Evolutionary conservation across 78 protist genomes (phyloP).

Genomic region (Dictyostelium firmibasis): DNA sequence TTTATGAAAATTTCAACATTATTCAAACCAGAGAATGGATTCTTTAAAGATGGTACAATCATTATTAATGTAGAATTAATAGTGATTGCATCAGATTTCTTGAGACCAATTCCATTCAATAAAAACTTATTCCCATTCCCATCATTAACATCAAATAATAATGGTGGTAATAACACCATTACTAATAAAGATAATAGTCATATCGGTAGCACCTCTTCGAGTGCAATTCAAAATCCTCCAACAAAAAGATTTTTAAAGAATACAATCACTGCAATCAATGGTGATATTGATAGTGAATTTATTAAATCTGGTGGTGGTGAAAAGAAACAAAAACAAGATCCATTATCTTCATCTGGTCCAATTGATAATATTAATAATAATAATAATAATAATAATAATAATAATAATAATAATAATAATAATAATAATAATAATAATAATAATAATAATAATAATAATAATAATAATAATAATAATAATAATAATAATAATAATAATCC

Average conservation of each 20-base stretch:
- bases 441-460: background rate
- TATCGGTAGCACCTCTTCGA: background rate
- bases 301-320: slow-evolving; percentile 1
- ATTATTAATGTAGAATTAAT: slow-evolving; percentile 65
- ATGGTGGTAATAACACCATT: background rate
- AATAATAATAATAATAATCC: background rate
- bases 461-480: background rate
- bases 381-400: background rate
- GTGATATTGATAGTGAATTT: slow-evolving; percentile 10
- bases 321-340: slow-evolving; percentile 8
- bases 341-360: background rate
- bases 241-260: background rate
- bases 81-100: slow-evolving; percentile 45
- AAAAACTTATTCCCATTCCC: background rate
- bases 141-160: background rate
- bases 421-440: background rate
- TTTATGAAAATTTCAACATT: slow-evolving; percentile 65
- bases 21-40: slow-evolving; percentile 45
- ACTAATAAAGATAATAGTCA: background rate
- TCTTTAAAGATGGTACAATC: slow-evolving; percentile 33
- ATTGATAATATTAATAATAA: background rate
- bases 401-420: background rate
- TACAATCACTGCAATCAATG: background rate
- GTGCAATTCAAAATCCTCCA: background rate
- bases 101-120: slow-evolving; percentile 64